Evolutionary conservation across 1,284 basidiomycete species (phyloP), one percentile per base, ranked within the genome.

Genomic region (Tilletiaria anomala): DNA sequence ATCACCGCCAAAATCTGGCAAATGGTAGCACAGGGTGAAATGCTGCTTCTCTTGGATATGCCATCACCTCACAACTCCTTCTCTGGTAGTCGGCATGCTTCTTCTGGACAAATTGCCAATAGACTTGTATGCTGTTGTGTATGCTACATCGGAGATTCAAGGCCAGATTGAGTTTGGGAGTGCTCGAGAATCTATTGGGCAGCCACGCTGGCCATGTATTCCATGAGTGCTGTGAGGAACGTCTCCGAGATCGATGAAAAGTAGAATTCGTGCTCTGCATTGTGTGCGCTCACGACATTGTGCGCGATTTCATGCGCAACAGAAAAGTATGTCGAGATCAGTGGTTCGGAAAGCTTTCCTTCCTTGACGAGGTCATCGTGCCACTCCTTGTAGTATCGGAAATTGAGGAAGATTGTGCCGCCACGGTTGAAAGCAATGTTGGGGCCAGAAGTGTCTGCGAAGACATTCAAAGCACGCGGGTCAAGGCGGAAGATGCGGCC

Each of bases 371-470:
- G 75, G 0, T 67, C 68, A 48, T 87, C 81, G 58, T 89, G 87
- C 87, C 86, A 88, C 44, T 80, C 78, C 58, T 82, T 74, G 51
- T 79, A 91, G 64, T 81, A 93, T 29, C 71, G 65, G 40, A 89
- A 70, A 63, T 94, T 96, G 52, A 94, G 71, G 70, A 87, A 96
- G 21, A 97, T 73, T 45, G 81, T 81, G 3, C 85, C 87, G 39
- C 78, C 79, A 21, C 86, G 74, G 67, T 96, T 97, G 73, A 96
- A 96, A 0, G 89, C 91, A 47, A 96, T 93, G 15, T 82, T 70
- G 1, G 79, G 81, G 1, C 89, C 88, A 5, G 72, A 70, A 8
- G 73, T 62, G 60, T 97, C 88, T 68, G 79, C 82, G 65, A 94
- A 96, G 20, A 97, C 75, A 56, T 89, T 83, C 50, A 96, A 59